Conservation (phyloP, 1,284 basidiomycete genomes). For the Coniferiporia sulphurascens region DNA sequence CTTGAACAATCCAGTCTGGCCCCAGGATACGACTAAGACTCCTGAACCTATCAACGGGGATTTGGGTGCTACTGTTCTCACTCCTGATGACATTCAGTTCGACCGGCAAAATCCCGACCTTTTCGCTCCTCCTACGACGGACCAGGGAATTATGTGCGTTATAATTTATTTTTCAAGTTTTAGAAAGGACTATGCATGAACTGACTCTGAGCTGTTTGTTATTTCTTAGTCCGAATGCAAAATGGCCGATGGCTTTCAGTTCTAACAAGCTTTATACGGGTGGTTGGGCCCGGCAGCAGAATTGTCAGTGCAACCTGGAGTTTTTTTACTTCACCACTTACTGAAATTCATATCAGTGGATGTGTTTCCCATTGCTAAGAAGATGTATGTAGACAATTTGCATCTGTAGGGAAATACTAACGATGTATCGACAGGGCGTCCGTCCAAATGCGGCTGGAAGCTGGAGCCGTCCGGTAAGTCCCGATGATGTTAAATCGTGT, state of each 20-base stretch:
- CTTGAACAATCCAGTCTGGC: conserved; percentile 44
- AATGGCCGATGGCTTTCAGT: conserved; percentile 59
- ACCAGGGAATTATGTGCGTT: conserved; percentile 35
- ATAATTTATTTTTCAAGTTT: not conserved
- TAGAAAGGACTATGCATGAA: no score
- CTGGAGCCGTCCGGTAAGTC: conserved; percentile 44
- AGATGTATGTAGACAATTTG: conserved; percentile 32
- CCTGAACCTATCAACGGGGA: conserved; percentile 35
- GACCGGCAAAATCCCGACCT: conserved; percentile 44
- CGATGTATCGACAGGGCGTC: conserved; percentile 20
- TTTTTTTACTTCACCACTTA: not conserved
- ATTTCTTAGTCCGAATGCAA: conserved; percentile 36
- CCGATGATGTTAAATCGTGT: not conserved
- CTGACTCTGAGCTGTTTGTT: conserved; percentile 26
- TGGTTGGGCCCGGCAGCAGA: conserved; percentile 57
- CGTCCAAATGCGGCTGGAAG: conserved; percentile 57
- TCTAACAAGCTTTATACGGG: conserved; percentile 50
- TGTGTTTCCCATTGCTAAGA: conserved; percentile 40
- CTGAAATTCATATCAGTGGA: conserved; percentile 26
- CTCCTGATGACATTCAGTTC: conserved; percentile 48
- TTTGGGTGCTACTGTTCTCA: conserved; percentile 49
- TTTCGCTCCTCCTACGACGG: conserved; percentile 50
- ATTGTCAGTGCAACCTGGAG: conserved; percentile 30
- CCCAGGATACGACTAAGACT: conserved; percentile 25
- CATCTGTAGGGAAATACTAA: no score